Evolutionary conservation across 441 rosid species (phyloP), one percentile per base, ranked within the genome.

Genomic region (Manihot esculenta): DNA sequence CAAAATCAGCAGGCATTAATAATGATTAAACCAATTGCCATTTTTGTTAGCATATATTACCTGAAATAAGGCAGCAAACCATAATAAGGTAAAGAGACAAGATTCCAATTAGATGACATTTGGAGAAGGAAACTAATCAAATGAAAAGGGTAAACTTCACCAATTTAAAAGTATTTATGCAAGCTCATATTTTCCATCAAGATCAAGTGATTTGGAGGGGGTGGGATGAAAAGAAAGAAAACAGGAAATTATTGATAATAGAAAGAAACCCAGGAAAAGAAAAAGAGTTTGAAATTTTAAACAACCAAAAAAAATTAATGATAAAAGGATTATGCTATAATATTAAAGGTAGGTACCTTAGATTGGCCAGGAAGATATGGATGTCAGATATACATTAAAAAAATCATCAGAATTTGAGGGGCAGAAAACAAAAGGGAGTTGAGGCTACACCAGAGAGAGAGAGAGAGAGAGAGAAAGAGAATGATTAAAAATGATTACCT

Each of bases 401-500:
- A 33, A 20, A 60, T 27, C 44, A 58, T 47, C 42, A 61, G 65
- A 68, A 74, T 62, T 72, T 49, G 71, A 58, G 53, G 61, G 64
- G 24, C 51, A 67, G 30, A 42, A 67, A 55, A 66, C 41, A 21
- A 12, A 42, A 58, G 49, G 21, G 57, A 48, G 45, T 11, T 56
- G 57, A 68, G n/a, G n/a, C n/a, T n/a, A n/a, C n/a, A n/a, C n/a
- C n/a, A 51, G 59, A 69, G 42, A 67, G 48, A 53, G 65, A 63
- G 38, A 65, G 49, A 64, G 65, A 64, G 57, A 69, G 41, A 35
- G 41, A 35, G 41, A 35, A 7, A 35, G 41, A 35, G 41, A 35
- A 35, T 35, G 81, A 82, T 76, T 75, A 71, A 69, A 82, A 86
- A 88, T 82, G 83, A 74, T 82, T 76, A 87, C 98, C 93, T 81